phyloP scores from a whole-genome alignment of 2,329 filamentous ascomycete species.

The Monosporascus sp. region DNA sequence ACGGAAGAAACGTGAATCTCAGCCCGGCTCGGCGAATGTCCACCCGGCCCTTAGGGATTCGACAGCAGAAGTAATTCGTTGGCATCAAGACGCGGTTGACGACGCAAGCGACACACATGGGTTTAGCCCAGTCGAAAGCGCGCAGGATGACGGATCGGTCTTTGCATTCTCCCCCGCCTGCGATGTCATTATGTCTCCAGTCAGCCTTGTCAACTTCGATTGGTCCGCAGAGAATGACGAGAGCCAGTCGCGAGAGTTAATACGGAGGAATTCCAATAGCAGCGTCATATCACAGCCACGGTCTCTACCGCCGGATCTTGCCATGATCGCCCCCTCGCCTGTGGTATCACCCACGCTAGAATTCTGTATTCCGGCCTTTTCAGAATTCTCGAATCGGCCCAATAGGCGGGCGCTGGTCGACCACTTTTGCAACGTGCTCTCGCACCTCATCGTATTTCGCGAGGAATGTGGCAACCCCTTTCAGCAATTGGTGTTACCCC shows the following conservation, averaged over 20 bases:
- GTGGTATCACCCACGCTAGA: conserved; percentile 40
- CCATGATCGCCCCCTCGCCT: conserved; percentile 35
- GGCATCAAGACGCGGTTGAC: conserved; percentile 12
- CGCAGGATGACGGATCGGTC: conserved; percentile 10
- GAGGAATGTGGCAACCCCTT: conserved; percentile 60
- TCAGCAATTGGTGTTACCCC: conserved; percentile 55
- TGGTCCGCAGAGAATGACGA: conserved; percentile 14
- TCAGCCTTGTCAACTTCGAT: conserved; percentile 26
- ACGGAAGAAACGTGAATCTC: conserved; percentile 32
- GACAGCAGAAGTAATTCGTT: conserved; percentile 12
- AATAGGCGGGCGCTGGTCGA: conserved; percentile 53
- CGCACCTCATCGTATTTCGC: conserved; percentile 59
- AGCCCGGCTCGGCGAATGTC: conserved; percentile 10
- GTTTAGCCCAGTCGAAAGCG: conserved; percentile 15
- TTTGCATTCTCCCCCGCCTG: conserved; percentile 10
- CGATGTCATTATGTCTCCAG: conserved; percentile 24
- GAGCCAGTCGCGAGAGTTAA: conserved; percentile 8
- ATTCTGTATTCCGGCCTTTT: conserved; percentile 47
- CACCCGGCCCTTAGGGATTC: conserved; percentile 6
- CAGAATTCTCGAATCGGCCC: conserved; percentile 49
- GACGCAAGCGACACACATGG: conserved; percentile 14
- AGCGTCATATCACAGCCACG: conserved; percentile 15
- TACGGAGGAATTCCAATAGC: conserved; percentile 15
- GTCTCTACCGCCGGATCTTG: conserved; percentile 30
- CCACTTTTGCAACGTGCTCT: conserved; percentile 59